Percentiles rank a stretch among this genome's conserved stretches.
Evolutionary conservation across 345 rosid genomes (phyloP).

Genomic region (Hibiscus mutabilis): DNA sequence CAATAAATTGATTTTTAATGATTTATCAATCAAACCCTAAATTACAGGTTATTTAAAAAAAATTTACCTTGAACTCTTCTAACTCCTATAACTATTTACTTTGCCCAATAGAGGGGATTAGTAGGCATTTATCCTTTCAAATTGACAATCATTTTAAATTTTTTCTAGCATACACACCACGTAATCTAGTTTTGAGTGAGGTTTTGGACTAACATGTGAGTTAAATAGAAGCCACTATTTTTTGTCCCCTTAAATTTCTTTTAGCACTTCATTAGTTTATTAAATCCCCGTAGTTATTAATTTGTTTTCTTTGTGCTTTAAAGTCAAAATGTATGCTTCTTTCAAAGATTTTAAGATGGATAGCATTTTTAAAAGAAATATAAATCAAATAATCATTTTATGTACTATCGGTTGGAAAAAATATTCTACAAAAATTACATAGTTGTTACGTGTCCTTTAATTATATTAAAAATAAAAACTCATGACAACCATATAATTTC

Average conservation of each 20-base stretch:
- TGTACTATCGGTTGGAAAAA: no score
- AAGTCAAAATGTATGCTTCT: background rate
- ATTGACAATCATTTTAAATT: background rate
- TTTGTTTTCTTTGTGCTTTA: background rate
- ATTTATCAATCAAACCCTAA: no score
- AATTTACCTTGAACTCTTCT: no score
- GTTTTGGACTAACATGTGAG: background rate
- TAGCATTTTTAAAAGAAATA: background rate
- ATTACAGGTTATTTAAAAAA: no score
- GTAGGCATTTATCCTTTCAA: background rate
- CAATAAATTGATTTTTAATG: no score
- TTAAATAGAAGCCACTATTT: background rate
- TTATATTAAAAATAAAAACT: no score
- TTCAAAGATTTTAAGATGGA: background rate
- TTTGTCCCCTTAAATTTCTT: background rate
- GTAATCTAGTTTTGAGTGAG: background rate
- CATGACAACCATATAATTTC: no score
- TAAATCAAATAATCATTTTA: no score
- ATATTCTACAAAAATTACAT: no score
- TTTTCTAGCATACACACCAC: background rate
- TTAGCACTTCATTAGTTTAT: background rate
- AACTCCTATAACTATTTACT: no score
- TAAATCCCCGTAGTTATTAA: background rate
- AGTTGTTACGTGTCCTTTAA: no score
- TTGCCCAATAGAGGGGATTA: background rate